phyloP scores from a whole-genome alignment of 2,329 filamentous ascomycete species.

The Aureobasidium sp. region DNA sequence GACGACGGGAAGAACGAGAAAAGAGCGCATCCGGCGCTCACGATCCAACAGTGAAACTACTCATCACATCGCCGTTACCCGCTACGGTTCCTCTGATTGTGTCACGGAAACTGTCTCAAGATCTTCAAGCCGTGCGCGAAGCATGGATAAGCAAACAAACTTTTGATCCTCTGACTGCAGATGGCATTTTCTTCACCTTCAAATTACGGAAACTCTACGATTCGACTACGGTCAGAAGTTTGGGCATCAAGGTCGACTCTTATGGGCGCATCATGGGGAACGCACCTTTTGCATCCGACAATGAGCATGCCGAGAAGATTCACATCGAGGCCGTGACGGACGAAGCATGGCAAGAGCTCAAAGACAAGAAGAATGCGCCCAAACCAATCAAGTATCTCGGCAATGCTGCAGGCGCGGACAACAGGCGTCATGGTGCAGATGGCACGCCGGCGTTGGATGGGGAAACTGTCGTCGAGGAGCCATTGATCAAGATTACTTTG shows the following conservation, averaged over 20 bases:
- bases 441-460: slow-evolving; percentile 19
- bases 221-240: slow-evolving; percentile 62
- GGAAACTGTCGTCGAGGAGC: slow-evolving; percentile 25
- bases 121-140: slow-evolving; percentile 58
- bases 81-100: slow-evolving; percentile 55
- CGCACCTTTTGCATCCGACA: slow-evolving; percentile 44
- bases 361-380: slow-evolving; percentile 37
- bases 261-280: slow-evolving; percentile 33
- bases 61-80: slow-evolving; percentile 62
- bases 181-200: slow-evolving; percentile 71
- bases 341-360: slow-evolving; percentile 50
- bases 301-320: slow-evolving; percentile 51
- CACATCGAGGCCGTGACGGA: slow-evolving; percentile 72
- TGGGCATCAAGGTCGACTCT: slow-evolving; percentile 52
- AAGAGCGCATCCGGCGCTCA: slow-evolving; percentile 19
- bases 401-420: slow-evolving; percentile 14
- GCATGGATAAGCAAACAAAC: slow-evolving; percentile 58
- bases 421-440: slow-evolving; percentile 14
- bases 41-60: slow-evolving; percentile 53
- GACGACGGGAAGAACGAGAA: slow-evolving; percentile 26
- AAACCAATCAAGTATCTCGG: slow-evolving; percentile 6
- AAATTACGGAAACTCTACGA: slow-evolving; percentile 65
- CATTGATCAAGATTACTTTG: slow-evolving; percentile 41
- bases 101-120: slow-evolving; percentile 59
- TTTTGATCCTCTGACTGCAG: slow-evolving; percentile 38